Evolutionary conservation across 768 basidiomycete genomes (phyloP), one percentile per base, ranked within the genome.

Genomic region (Scleroderma bovista): DNA sequence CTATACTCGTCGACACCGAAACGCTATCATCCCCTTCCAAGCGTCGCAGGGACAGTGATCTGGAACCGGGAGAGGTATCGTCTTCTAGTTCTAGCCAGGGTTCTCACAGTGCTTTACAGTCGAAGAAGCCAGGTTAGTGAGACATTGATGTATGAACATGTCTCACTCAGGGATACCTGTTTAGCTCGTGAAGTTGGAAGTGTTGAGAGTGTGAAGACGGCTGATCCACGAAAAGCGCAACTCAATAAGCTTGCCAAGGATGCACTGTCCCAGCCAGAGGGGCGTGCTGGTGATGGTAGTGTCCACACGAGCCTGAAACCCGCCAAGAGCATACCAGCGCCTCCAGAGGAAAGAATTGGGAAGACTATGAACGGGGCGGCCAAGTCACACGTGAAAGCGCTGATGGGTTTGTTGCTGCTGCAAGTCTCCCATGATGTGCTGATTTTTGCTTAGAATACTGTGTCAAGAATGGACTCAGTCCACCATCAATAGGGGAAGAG

Each of bases 401-500:
- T 65, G 2, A 57, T 47, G 11, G 59, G 64, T 55, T 15, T 20
- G 47, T 11, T 13, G 1, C 38, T 10, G 17, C 11, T 9, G 17
- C 1, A 9, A 34, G 6, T 16, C 13, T 54, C 8, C 12, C 33
- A 38, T 34, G 46, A 7, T 40, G 19, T 44, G 26, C 29, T 19
- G 0, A 43, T 45, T 26, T 52, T 8, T 38, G 26, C 42, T 17
- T 46, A 70, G 54, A 58, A 50, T 52, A 61, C 57, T 59, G 62
- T 29, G 32, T 39, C 0, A 48, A 19, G 5, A 57, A 50, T 23
- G 52, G 48, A 10, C 46, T 52, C 31, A 54, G 63, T 3, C 54
- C 43, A 10, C 75, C 76, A 0, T 58, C 59, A 50, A 71, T 76
- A 47, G 60, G 66, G 40, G 55, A 70, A 43, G 60, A 66, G 53